Evolutionary conservation across 2,329 filamentous ascomycete species (phyloP).

Genomic region (Septoria petroselini): DNA sequence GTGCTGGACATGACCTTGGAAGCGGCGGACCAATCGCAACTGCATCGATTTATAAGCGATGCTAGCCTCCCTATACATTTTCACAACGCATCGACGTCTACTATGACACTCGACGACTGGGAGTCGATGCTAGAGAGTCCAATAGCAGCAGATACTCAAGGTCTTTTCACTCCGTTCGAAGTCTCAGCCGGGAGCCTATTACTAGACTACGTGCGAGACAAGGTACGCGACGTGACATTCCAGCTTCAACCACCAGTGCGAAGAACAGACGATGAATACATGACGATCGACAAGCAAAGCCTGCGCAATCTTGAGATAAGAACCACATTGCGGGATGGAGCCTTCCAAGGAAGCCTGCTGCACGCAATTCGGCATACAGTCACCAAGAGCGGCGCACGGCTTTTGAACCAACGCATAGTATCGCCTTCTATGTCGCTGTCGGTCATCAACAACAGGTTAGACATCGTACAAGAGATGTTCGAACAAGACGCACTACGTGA

Average conservation of each 20-base stretch:
- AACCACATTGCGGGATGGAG: slow-evolving; percentile 75
- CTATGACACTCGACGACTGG: slow-evolving; percentile 63
- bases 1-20: slow-evolving; percentile 62
- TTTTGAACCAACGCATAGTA: slow-evolving; percentile 79
- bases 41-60: slow-evolving; percentile 36
- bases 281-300: slow-evolving; percentile 90
- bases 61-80: slow-evolving; percentile 70
- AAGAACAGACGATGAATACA: slow-evolving; percentile 69
- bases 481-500: slow-evolving; percentile 66
- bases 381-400: slow-evolving; percentile 83
- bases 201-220: slow-evolving; percentile 78
- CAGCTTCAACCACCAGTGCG: slow-evolving; percentile 80
- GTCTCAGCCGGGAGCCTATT: slow-evolving; percentile 73
- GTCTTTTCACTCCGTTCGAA: slow-evolving; percentile 65
- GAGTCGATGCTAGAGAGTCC: slow-evolving; percentile 70
- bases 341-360: slow-evolving; percentile 77
- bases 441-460: slow-evolving; percentile 73
- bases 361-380: slow-evolving; percentile 87
- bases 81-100: slow-evolving; percentile 49
- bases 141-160: slow-evolving; percentile 53
- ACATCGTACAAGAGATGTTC: slow-evolving; percentile 76
- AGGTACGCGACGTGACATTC: slow-evolving; percentile 72
- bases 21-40: slow-evolving; percentile 41
- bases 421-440: slow-evolving; percentile 83
- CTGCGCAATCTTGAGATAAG: slow-evolving; percentile 86